A percentile compares a stretch with the other conserved stretches of the same genome.
Evolutionary conservation across 768 basidiomycete genomes (phyloP).

Genomic region (Lactifluus volemus): DNA sequence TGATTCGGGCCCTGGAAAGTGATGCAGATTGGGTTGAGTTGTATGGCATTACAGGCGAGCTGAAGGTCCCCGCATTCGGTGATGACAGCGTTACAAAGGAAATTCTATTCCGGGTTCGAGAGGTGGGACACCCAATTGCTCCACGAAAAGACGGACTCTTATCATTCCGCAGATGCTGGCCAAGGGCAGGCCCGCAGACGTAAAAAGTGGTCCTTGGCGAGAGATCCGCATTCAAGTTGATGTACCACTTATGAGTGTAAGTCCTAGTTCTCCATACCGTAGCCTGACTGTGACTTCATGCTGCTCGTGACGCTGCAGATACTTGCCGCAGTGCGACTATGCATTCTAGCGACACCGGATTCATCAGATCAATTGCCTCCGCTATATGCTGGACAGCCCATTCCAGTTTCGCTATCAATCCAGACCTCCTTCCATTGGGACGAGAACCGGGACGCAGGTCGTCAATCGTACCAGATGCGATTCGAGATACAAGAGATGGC

Average conservation of each 20-base stretch:
- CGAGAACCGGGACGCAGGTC: constrained; percentile 33
- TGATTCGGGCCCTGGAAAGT: constrained; percentile 51
- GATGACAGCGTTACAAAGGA: constrained; percentile 26
- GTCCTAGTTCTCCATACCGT: constrained; percentile 22
- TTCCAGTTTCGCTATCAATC: constrained; percentile 59
- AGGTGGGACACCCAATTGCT: constrained; percentile 30
- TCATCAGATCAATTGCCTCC: constrained; percentile 4
- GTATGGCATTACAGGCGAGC: constrained; percentile 64
- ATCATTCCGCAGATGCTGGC: constrained; percentile 27
- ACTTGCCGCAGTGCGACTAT: constrained; percentile 50
- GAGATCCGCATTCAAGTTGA: constrained; percentile 80
- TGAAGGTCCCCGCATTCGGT: constrained; percentile 42
- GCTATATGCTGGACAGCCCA: constrained; percentile 82
- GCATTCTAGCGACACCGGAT: constrained; percentile 35
- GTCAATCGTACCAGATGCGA: constrained; percentile 44
- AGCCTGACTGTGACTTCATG: constrained; percentile 7
- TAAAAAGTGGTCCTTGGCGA: constrained; percentile 44
- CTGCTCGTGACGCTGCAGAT: constrained; percentile 36
- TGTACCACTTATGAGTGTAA: constrained; percentile 70
- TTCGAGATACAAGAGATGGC: constrained; percentile 79
- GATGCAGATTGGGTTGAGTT: constrained; percentile 60
- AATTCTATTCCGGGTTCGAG: constrained; percentile 23
- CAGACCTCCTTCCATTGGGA: constrained; percentile 76
- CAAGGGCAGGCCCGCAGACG: constrained; percentile 34
- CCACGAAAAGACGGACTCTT: constrained; percentile 19